Percentiles rank a stretch among this genome's conserved stretches.
Evolutionary conservation across 1,284 basidiomycete species (phyloP).

Genomic region (Leccinum solheimii): DNA sequence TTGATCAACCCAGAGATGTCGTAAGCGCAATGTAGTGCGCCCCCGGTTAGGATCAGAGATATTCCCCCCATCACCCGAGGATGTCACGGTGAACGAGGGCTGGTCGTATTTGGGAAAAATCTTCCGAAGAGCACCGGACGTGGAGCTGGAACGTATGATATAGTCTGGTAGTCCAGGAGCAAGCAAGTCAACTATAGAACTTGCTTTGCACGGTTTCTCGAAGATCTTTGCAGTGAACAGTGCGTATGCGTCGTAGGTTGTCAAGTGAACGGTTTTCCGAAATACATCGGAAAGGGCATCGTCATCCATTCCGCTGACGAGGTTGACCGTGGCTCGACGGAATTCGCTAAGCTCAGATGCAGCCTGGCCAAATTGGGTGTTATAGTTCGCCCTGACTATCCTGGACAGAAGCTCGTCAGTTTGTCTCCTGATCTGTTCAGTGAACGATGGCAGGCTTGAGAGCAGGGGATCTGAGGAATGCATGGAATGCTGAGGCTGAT

Average conservation of each 20-base stretch:
- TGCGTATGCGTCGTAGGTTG: not conserved
- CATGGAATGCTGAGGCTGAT: not conserved
- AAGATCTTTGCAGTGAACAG: not conserved
- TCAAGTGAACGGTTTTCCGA: not conserved
- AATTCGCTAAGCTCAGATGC: not conserved
- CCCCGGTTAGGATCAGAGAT: too few species aligned
- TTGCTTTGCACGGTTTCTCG: not conserved
- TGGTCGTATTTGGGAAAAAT: too few species aligned
- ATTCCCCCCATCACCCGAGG: too few species aligned
- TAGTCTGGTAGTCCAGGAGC: not conserved
- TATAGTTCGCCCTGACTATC: slow-evolving; percentile 7
- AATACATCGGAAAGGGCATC: not conserved
- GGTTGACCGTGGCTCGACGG: not conserved
- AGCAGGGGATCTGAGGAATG: slow-evolving; percentile 2
- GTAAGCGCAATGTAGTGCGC: too few species aligned
- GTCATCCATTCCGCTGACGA: not conserved
- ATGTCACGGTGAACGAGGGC: too few species aligned
- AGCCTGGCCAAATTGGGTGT: not conserved
- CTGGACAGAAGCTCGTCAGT: not conserved
- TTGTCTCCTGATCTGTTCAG: not conserved
- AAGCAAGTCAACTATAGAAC: not conserved
- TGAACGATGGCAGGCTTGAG: not conserved
- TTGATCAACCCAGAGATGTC: too few species aligned
- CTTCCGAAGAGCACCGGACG: not conserved
- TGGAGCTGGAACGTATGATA: not conserved